Percentiles rank a stretch among this genome's conserved stretches.
Conservation (phyloP, 2,329 filamentous ascomycete genomes). For the Pyrenophora teres region DNA sequence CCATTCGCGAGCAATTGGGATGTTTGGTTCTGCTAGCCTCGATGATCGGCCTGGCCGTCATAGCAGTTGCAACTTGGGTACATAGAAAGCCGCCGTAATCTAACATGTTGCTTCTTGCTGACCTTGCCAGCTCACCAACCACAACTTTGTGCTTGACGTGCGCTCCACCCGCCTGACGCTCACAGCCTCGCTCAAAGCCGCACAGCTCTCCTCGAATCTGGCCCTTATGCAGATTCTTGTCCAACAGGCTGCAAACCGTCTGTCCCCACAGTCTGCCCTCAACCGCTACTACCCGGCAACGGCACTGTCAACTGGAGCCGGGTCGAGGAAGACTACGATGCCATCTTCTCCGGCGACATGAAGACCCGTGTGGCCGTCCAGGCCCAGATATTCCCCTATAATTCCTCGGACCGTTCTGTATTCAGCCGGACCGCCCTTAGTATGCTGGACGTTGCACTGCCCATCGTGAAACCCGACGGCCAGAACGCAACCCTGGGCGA, state of each 20-base stretch:
- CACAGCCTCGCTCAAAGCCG: conserved; percentile 84
- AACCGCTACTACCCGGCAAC: conserved; percentile 62
- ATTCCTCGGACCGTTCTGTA: conserved; percentile 58
- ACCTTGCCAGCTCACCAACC: conserved; percentile 59
- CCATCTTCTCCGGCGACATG: conserved; percentile 67
- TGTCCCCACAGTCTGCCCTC: conserved; percentile 59
- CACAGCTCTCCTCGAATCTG: conserved; percentile 78
- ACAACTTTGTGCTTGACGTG: conserved; percentile 63
- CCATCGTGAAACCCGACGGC: conserved; percentile 65
- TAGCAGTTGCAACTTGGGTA: conserved; percentile 74
- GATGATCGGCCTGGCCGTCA: conserved; percentile 73
- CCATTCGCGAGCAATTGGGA: conserved; percentile 85
- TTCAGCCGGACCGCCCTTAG: conserved; percentile 54
- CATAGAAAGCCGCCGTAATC: background rate
- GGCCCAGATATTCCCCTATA: conserved; percentile 72
- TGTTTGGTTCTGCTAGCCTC: conserved; percentile 77
- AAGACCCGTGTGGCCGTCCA: conserved; percentile 63
- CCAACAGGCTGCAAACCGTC: conserved; percentile 69
- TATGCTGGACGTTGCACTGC: conserved; percentile 60
- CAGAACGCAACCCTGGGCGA: conserved; percentile 65
- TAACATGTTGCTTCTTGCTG: conserved; percentile 9
- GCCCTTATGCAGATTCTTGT: conserved; percentile 77
- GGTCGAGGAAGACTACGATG: conserved; percentile 68
- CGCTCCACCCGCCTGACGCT: conserved; percentile 69
- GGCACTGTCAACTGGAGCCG: conserved; percentile 62